These are phyloP conservation scores for Trypanosoma melophagium DNA, from an alignment of 208 protist species.

Conservation along the genomic window DNA sequence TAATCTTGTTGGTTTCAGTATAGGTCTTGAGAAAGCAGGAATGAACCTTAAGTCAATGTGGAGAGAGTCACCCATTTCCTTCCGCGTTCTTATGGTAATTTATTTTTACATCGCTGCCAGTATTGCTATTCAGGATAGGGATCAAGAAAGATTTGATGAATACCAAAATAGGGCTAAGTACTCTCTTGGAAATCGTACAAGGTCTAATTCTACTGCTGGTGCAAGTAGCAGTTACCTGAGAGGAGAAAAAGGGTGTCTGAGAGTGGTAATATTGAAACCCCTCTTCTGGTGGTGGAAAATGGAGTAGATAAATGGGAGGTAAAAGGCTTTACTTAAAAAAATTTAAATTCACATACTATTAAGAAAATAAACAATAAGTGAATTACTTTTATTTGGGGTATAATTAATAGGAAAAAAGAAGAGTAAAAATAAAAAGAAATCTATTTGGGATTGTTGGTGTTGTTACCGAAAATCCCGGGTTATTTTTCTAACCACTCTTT, in stretches of 20 bases:
- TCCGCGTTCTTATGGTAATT: constrained; percentile 25
- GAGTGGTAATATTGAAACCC: neutral
- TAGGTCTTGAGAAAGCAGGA: constrained; percentile 32
- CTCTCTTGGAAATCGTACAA: neutral
- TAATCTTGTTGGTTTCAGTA: constrained; percentile 74
- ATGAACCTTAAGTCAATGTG: constrained; percentile 22
- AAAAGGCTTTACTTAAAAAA: neutral
- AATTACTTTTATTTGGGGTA: no score
- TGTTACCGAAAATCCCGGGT: neutral
- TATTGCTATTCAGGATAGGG: constrained; percentile 56
- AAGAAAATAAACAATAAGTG: no score
- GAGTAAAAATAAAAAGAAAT: neutral
- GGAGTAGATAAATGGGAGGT: neutral
- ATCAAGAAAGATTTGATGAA: constrained; percentile 49
- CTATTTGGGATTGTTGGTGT: neutral
- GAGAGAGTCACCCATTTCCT: constrained; percentile 21
- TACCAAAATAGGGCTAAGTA: constrained; percentile 40
- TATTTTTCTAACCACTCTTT: constrained; percentile 3
- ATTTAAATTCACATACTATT: neutral
- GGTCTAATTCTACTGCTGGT: neutral
- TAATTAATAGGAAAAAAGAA: no score
- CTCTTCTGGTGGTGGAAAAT: neutral
- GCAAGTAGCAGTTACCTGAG: no score
- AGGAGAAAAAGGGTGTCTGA: neutral
- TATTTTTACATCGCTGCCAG: constrained; percentile 47